Conservation (phyloP, 192 early-diverging fungal genomes). For the Glomus cerebriforme region DNA sequence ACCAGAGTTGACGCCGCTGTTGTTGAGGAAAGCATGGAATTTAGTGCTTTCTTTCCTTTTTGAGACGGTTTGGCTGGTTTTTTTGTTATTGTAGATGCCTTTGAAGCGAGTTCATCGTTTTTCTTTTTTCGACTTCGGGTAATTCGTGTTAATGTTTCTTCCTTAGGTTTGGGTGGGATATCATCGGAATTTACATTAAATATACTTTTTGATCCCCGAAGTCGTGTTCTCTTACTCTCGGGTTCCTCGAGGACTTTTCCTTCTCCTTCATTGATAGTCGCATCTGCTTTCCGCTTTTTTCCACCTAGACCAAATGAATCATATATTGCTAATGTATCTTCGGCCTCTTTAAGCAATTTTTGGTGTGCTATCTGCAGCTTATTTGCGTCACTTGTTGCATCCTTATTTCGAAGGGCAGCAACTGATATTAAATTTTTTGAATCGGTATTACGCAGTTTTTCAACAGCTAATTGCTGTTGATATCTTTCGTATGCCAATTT, state of each 20-base stretch:
- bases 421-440: constrained; percentile 47
- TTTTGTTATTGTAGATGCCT: not conserved
- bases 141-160: constrained; percentile 13
- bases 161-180: not conserved
- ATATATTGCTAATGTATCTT: constrained; percentile 47
- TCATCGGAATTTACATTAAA: not conserved
- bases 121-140: constrained; percentile 24
- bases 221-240: not conserved
- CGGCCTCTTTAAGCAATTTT: constrained; percentile 49
- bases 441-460: constrained; percentile 52
- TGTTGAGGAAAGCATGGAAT: not conserved
- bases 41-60: not conserved
- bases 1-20: not conserved
- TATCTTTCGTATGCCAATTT: constrained; percentile 54
- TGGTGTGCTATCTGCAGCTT: constrained; percentile 37
- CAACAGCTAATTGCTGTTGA: constrained; percentile 54
- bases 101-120: not conserved
- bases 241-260: not conserved
- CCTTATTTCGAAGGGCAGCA: constrained; percentile 42
- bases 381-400: constrained; percentile 30
- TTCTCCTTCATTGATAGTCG: constrained; percentile 29
- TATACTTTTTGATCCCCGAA: constrained; percentile 6
- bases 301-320: constrained; percentile 48
- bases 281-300: constrained; percentile 34
- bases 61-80: not conserved